Conservation (phyloP, 805 yeast genomes). For the Tetrapisispora fleetii region DNA sequence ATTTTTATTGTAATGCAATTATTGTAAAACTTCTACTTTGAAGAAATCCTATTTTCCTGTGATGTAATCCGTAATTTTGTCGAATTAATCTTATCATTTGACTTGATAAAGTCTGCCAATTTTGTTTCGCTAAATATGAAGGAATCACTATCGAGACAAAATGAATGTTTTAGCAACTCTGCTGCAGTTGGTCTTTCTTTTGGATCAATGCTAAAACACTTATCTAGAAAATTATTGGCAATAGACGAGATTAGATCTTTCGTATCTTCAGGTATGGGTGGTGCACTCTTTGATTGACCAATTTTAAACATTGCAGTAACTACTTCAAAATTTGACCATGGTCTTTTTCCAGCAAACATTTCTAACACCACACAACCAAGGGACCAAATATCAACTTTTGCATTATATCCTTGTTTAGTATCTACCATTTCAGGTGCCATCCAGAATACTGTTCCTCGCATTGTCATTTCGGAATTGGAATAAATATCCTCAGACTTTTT, state of each 20-base stretch:
- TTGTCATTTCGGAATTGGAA: constrained; percentile 90
- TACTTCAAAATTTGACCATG: constrained; percentile 94
- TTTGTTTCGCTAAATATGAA: constrained; percentile 47
- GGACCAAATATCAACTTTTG: constrained; percentile 97
- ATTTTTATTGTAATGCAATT: too few species aligned
- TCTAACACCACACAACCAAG: constrained; percentile 94
- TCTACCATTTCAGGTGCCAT: constrained; percentile 99
- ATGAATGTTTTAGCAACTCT: constrained; percentile 44
- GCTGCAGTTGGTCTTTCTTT: constrained; percentile 82
- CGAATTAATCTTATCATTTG: constrained; percentile 31
- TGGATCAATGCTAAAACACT: constrained; percentile 72
- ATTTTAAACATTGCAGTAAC: constrained; percentile 87
- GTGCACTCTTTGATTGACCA: constrained; percentile 81
- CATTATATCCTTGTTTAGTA: constrained; percentile 89
- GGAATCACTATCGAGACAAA: constrained; percentile 33
- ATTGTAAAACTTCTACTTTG: too few species aligned
- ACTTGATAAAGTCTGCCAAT: constrained; percentile 43
- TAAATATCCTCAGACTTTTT: constrained; percentile 78
- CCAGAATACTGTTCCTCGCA: constrained; percentile 99
- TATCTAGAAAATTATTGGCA: constrained; percentile 63
- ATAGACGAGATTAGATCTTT: constrained; percentile 47
- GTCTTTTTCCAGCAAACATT: constrained; percentile 95
- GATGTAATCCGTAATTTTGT: constrained; percentile 22
- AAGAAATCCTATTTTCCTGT: constrained; percentile 6
- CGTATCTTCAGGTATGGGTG: constrained; percentile 93